Percentiles rank a stretch among this genome's conserved stretches.
These are phyloP conservation scores for Acanthamoeba royreba DNA, from an alignment of 208 protist genomes.

Conservation along the genomic window DNA sequence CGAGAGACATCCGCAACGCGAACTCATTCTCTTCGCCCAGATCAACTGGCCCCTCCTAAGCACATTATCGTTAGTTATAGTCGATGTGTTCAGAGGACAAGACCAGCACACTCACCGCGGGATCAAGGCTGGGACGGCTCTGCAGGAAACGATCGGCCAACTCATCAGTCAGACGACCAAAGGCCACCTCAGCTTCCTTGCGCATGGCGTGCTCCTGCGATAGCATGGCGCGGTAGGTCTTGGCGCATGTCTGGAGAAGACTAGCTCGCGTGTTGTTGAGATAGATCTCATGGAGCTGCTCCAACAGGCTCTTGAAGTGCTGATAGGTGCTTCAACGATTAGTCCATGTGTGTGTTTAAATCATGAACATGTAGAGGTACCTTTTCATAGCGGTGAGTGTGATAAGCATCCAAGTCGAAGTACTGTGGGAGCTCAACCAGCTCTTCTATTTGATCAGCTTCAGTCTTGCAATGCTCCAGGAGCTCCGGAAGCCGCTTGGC, in stretches of 20 bases:
- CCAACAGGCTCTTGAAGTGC: neutral
- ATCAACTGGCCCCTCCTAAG: neutral
- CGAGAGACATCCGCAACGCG: neutral
- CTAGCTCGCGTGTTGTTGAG: neutral
- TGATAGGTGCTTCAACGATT: neutral
- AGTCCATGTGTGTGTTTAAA: neutral
- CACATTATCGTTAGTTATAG: neutral
- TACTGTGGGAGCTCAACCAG: conserved; percentile 22
- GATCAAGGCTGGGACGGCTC: neutral
- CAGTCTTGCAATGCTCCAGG: neutral
- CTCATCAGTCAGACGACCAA: conserved; percentile 23
- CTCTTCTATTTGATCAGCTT: neutral
- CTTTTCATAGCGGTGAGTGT: neutral
- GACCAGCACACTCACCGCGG: neutral
- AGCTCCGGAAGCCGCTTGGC: conserved; percentile 14
- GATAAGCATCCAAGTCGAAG: conserved; percentile 36
- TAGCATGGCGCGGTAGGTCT: neutral
- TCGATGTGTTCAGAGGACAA: neutral
- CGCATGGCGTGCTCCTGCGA: neutral
- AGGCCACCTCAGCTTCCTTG: conserved; percentile 8
- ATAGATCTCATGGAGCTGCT: conserved; percentile 33
- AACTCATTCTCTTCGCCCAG: neutral
- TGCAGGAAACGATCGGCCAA: neutral
- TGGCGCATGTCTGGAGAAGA: neutral
- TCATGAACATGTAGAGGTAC: neutral